These are phyloP conservation scores for Talaromyces sp. DNA, from an alignment of 2,329 filamentous ascomycete species.

Conservation along the genomic window DNA sequence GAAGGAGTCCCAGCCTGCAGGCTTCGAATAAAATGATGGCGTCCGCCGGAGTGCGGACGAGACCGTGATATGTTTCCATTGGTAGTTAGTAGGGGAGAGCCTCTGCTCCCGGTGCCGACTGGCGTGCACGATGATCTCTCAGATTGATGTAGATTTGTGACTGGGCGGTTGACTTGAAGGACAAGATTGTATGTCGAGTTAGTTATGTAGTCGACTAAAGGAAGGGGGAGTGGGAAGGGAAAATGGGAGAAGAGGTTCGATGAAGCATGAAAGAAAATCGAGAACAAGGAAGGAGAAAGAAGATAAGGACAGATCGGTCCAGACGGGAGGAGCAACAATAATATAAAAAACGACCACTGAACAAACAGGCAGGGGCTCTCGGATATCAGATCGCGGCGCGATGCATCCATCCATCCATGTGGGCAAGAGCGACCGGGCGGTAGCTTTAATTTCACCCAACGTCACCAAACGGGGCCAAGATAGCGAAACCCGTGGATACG, in stretches of 20 bases:
- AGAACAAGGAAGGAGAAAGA: neutral
- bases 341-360: neutral
- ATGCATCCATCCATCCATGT: slow-evolving; percentile 17
- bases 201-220: neutral
- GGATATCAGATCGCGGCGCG: slow-evolving; percentile 20
- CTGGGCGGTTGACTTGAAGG: neutral
- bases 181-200: neutral
- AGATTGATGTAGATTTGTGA: neutral
- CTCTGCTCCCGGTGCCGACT: slow-evolving; percentile 12
- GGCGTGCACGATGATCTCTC: neutral
- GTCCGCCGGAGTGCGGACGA: slow-evolving; percentile 91
- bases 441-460: slow-evolving; percentile 3
- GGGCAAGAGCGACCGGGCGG: slow-evolving; percentile 5
- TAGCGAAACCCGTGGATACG: slow-evolving; percentile 3
- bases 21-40: slow-evolving; percentile 99
- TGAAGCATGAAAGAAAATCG: neutral
- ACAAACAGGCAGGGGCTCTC: slow-evolving; percentile 14
- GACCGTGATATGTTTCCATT: slow-evolving; percentile 97
- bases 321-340: slow-evolving; percentile 2
- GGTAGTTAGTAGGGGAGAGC: slow-evolving; percentile 16
- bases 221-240: neutral
- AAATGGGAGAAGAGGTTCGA: neutral
- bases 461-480: slow-evolving; percentile 15
- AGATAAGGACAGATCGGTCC: neutral
- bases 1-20: slow-evolving; percentile 81